A percentile compares a stretch with the other conserved stretches of the same genome.
These are phyloP conservation scores for Hypoxylon lienhwacheense DNA, from an alignment of 495 filamentous ascomycete genomes.

Conservation along the genomic window DNA sequence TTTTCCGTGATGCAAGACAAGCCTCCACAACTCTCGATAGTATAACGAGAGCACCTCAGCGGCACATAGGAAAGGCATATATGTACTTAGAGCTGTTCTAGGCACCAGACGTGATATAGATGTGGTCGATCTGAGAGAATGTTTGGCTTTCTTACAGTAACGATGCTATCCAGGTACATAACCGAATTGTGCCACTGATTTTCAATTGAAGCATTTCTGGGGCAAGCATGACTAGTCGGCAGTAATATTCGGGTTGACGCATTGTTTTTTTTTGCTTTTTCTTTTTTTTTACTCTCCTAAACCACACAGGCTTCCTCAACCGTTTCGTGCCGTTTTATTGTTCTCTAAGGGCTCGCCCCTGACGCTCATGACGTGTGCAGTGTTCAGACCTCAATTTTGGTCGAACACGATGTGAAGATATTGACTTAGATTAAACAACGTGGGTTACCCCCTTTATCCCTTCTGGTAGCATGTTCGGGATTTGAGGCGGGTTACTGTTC, in stretches of 20 bases:
- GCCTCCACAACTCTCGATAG: slow-evolving; percentile 55
- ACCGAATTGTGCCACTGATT: slow-evolving; percentile 34
- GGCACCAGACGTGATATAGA: slow-evolving; percentile 65
- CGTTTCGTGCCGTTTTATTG: slow-evolving; percentile 58
- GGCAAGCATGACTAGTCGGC: slow-evolving; percentile 51
- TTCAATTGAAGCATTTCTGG: slow-evolving; percentile 51
- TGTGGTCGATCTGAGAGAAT: slow-evolving; percentile 61
- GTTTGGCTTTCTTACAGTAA: slow-evolving; percentile 53
- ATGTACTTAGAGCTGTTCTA: slow-evolving; percentile 51
- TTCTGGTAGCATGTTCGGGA: slow-evolving; percentile 46
- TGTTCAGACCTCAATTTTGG: slow-evolving; percentile 50
- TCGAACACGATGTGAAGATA: slow-evolving; percentile 49
- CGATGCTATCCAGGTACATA: slow-evolving; percentile 51
- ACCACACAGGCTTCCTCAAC: too few relatives aligned
- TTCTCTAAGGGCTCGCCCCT: slow-evolving; percentile 64
- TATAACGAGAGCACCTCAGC: slow-evolving; percentile 54
- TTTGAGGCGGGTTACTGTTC: slow-evolving; percentile 57
- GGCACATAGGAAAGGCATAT: slow-evolving; percentile 55
- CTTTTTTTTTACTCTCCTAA: too few relatives aligned
- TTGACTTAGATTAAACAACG: slow-evolving; percentile 55
- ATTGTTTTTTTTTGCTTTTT: too few relatives aligned
- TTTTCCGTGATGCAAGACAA: slow-evolving; percentile 66
- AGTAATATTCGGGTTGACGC: slow-evolving; percentile 53
- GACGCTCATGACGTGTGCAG: slow-evolving; percentile 58
- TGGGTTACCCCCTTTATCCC: slow-evolving; percentile 56